phyloP scores from a whole-genome alignment of 371 early-diverging fungal species.

The Blyttiomyces sp. region DNA sequence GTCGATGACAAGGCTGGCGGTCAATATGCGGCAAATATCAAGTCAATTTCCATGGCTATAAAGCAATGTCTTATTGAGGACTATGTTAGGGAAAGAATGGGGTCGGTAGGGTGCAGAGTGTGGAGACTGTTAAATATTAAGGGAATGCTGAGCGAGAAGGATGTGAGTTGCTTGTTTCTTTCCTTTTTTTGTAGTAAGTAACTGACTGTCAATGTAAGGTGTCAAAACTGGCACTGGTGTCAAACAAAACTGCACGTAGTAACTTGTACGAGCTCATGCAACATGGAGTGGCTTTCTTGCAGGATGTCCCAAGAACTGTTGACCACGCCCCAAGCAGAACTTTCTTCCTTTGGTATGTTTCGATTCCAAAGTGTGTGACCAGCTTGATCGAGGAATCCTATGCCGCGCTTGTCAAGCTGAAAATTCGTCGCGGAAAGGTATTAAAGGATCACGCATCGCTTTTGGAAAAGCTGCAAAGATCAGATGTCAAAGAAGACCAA shows the following conservation, averaged over 20 bases:
- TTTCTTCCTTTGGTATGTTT: slow-evolving; percentile 78
- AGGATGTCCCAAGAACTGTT: slow-evolving; percentile 83
- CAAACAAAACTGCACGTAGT: slow-evolving; percentile 68
- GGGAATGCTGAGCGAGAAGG: slow-evolving; percentile 82
- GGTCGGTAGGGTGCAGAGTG: slow-evolving; percentile 68
- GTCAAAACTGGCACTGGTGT: slow-evolving; percentile 74
- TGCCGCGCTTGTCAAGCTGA: slow-evolving; percentile 63
- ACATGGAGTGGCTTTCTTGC: slow-evolving; percentile 73
- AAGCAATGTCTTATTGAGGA: slow-evolving; percentile 62
- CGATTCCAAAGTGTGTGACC: slow-evolving; percentile 59
- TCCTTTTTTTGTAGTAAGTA: not conserved
- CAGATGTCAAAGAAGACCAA: slow-evolving; percentile 55
- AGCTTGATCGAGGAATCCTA: slow-evolving; percentile 61
- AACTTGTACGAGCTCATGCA: slow-evolving; percentile 62
- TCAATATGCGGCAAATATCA: slow-evolving; percentile 60
- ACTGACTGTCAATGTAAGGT: slow-evolving; percentile 36
- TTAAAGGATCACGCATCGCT: slow-evolving; percentile 53
- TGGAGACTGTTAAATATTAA: slow-evolving; percentile 70
- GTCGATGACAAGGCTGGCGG: slow-evolving; percentile 73
- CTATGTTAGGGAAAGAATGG: slow-evolving; percentile 69
- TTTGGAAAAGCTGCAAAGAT: slow-evolving; percentile 71
- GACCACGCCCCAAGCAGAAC: slow-evolving; percentile 86
- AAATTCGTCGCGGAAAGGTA: slow-evolving; percentile 66
- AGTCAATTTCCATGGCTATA: slow-evolving; percentile 42
- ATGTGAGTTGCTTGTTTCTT: slow-evolving; percentile 28